phyloP scores from a whole-genome alignment of 352 stramenopile species.

The Globisporangium cederbergense region DNA sequence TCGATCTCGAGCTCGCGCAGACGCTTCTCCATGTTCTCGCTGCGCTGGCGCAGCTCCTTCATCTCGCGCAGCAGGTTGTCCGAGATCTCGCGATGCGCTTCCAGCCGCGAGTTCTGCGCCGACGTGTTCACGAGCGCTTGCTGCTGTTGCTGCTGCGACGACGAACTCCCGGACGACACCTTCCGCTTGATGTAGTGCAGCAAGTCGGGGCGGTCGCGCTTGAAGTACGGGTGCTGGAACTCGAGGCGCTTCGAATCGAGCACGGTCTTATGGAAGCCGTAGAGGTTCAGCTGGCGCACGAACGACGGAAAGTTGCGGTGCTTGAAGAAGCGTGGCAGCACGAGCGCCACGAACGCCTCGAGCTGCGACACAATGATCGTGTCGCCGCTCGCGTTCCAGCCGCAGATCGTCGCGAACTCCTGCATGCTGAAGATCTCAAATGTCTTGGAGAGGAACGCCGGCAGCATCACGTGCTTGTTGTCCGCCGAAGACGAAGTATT shows the following conservation, averaged over 20 bases:
- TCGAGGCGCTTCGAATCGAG: conserved; percentile 91
- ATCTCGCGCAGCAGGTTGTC: conserved; percentile 81
- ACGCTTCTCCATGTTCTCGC: conserved; percentile 86
- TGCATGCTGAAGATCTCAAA: conserved; percentile 92
- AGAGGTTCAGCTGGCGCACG: conserved; percentile 92
- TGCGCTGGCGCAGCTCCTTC: conserved; percentile 78
- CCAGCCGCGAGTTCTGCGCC: conserved; percentile 56
- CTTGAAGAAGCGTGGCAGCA: conserved; percentile 90
- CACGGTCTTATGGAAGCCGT: conserved; percentile 92
- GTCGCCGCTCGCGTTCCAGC: conserved; percentile 88
- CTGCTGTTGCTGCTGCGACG: conserved; percentile 32
- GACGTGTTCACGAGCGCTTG: conserved; percentile 44
- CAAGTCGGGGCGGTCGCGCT: conserved; percentile 79
- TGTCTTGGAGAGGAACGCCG: conserved; percentile 91
- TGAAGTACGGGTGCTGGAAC: conserved; percentile 92
- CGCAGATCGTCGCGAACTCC: conserved; percentile 81
- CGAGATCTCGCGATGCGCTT: conserved; percentile 73
- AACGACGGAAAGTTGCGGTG: conserved; percentile 94
- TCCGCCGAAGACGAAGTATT: conserved; percentile 12
- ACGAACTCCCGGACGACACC: conserved; percentile 47
- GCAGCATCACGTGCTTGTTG: conserved; percentile 83
- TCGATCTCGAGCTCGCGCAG: conserved; percentile 82
- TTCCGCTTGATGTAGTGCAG: conserved; percentile 89
- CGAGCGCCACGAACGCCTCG: conserved; percentile 75
- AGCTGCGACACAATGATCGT: conserved; percentile 91